Conservation (phyloP, 2,329 filamentous ascomycete genomes). For the Epichloe amarillans region DNA sequence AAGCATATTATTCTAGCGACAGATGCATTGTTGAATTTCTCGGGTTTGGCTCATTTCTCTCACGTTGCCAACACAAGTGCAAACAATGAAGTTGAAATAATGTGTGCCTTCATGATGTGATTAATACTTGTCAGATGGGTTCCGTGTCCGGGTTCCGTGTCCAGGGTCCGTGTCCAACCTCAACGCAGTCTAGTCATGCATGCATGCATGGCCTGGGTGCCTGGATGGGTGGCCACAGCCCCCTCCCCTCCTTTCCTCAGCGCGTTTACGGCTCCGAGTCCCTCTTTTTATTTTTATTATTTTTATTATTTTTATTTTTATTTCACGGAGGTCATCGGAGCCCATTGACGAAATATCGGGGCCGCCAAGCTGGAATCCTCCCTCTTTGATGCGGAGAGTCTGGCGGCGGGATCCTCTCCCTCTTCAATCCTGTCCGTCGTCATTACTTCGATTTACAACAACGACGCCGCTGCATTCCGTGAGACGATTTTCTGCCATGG, state of each 20-base stretch:
- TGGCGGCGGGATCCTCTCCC: neutral
- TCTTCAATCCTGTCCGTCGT: neutral
- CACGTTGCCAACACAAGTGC: no score
- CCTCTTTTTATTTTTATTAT: neutral
- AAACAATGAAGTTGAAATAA: no score
- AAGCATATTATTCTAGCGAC: slow-evolving; percentile 1
- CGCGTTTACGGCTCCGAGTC: no score
- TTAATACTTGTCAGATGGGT: no score
- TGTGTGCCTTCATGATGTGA: no score
- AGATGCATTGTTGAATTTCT: neutral
- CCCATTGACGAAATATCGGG: neutral
- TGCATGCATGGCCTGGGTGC: no score
- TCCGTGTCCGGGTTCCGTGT: no score
- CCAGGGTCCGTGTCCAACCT: no score
- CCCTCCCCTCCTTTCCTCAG: neutral
- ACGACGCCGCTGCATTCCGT: neutral
- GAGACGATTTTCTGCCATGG: slow-evolving; percentile 20
- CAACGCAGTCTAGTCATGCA: no score
- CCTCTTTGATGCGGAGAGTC: slow-evolving; percentile 1
- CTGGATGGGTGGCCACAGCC: neutral
- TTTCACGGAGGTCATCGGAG: neutral
- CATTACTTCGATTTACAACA: neutral
- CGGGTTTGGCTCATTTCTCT: neutral
- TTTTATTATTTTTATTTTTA: neutral
- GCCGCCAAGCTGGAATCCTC: neutral